A percentile compares a stretch with the other conserved stretches of the same genome.
Conservation (phyloP, 2,329 filamentous ascomycete species). For the Penicillium sp. region DNA sequence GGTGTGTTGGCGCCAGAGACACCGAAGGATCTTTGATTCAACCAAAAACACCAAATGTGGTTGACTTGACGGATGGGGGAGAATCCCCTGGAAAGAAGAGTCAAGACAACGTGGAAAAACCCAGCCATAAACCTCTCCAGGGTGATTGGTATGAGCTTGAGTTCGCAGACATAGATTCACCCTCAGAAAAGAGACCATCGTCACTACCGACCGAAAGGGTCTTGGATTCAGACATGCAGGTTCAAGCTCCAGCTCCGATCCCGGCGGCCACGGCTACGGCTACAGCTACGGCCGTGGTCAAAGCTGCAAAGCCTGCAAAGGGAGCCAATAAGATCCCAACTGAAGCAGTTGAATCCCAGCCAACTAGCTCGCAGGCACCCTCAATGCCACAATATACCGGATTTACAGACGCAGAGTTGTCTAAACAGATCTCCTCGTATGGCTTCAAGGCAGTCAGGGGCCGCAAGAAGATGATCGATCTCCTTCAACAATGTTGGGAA, state of each 20-base stretch:
- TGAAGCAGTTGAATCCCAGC: background rate
- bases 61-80: slow-evolving; percentile 38
- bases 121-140: background rate
- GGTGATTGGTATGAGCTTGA: slow-evolving; percentile 20
- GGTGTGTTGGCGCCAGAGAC: slow-evolving; percentile 69
- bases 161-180: slow-evolving; percentile 7
- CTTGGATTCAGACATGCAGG: background rate
- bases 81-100: slow-evolving; percentile 6
- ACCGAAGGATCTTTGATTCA: slow-evolving; percentile 62
- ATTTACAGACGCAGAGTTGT: slow-evolving; percentile 62
- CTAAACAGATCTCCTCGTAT: slow-evolving; percentile 60
- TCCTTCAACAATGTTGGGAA: slow-evolving; percentile 69
- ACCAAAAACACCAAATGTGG: slow-evolving; percentile 60
- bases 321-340: background rate
- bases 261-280: background rate
- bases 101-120: background rate
- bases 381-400: slow-evolving; percentile 58
- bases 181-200: slow-evolving; percentile 1
- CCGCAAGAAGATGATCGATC: slow-evolving; percentile 65
- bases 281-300: background rate
- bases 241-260: background rate
- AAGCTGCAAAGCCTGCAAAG: background rate
- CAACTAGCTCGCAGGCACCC: slow-evolving; percentile 3
- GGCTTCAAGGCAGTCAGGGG: slow-evolving; percentile 71
- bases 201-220: background rate